A percentile compares a stretch with the other conserved stretches of the same genome.
These are phyloP conservation scores for Bassia scoparia DNA, from an alignment of 148 eudicot species.

Conservation along the genomic window DNA sequence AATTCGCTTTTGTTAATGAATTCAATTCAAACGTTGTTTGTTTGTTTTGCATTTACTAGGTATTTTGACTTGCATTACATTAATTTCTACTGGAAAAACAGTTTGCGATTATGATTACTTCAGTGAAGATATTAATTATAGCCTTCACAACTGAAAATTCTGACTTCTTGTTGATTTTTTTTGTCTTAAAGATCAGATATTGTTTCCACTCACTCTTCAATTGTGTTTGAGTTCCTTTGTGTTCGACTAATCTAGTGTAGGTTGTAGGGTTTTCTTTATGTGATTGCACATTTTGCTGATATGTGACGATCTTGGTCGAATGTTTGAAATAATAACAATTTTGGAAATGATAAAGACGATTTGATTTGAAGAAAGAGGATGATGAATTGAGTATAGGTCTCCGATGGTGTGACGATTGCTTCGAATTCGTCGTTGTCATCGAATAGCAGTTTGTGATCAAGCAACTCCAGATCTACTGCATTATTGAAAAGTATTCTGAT, in stretches of 20 bases:
- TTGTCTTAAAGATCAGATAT: too few species aligned
- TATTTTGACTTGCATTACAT: slow-evolving; percentile 11
- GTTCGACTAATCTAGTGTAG: background rate
- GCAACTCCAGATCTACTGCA: slow-evolving; percentile 23
- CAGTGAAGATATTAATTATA: background rate
- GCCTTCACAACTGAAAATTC: background rate
- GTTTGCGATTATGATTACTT: slow-evolving; percentile 7
- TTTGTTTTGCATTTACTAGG: background rate
- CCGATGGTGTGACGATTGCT: slow-evolving; percentile 15
- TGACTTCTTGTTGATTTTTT: too few species aligned
- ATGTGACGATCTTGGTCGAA: background rate
- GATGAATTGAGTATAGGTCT: slow-evolving; percentile 18
- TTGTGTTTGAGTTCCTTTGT: too few species aligned
- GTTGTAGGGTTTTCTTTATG: background rate
- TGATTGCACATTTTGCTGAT: background rate
- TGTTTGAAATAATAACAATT: background rate
- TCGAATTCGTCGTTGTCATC: slow-evolving; percentile 20
- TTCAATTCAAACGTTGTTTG: slow-evolving; percentile 14
- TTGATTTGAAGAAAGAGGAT: slow-evolving; percentile 17
- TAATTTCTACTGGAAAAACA: slow-evolving; percentile 9
- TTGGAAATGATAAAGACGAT: slow-evolving; percentile 12
- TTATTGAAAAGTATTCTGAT: slow-evolving; percentile 18
- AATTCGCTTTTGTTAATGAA: slow-evolving; percentile 1
- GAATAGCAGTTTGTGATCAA: slow-evolving; percentile 16
- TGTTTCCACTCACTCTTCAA: too few species aligned